Evolutionary conservation across 305 asterid species (phyloP), one percentile per base, ranked within the genome.

Genomic region (Solanum aculeatissimum): DNA sequence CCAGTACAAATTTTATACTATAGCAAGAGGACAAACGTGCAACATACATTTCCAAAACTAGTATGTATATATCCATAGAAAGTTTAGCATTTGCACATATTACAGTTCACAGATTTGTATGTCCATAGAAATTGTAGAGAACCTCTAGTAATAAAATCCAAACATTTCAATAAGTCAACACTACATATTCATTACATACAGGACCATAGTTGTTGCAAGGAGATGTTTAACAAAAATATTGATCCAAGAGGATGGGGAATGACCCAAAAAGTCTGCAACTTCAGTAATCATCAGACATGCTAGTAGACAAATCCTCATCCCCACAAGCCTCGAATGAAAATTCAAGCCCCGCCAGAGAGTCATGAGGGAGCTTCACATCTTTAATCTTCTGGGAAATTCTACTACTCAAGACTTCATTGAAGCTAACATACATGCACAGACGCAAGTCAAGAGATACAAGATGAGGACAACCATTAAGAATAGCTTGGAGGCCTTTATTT

Each of bases 391-490:
- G 6, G 1, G 12, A 40, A 7, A 70, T 70, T 70, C 35, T 70
- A 9, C 4, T 19, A 70, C 6, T 40, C 12, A 42, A 70, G 54
- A 38, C 79, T 42, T 19, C 9, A 32, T 70, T n/a, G 79, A 70
- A 29, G 79, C 18, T 70, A 42, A 91, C 84, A 53, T 83, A 82
- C 5, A 84, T 86, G 69, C 87, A 87, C 19, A 62, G 83, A 2
- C 87, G 85, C 27, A 78, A 8, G 82, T 78, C 66, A 27, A 78
- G 62, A 7, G 82, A 78, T 32, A 21, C 82, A 45, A 78, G 65
- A 49, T 27, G 42, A 16, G 65, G 82, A 78, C 65, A 78, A 4
- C 40, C 35, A 78, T 49, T 25, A 78, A 78, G 82, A 27, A 78
- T 78, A 18, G 82, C 82, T 19, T 78, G 15, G 18, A 78, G 23